A percentile compares a stretch with the other conserved stretches of the same genome.
These are phyloP conservation scores for Carex parvula DNA, from an alignment of 176 grass and related monocot genomes.

Conservation along the genomic window DNA sequence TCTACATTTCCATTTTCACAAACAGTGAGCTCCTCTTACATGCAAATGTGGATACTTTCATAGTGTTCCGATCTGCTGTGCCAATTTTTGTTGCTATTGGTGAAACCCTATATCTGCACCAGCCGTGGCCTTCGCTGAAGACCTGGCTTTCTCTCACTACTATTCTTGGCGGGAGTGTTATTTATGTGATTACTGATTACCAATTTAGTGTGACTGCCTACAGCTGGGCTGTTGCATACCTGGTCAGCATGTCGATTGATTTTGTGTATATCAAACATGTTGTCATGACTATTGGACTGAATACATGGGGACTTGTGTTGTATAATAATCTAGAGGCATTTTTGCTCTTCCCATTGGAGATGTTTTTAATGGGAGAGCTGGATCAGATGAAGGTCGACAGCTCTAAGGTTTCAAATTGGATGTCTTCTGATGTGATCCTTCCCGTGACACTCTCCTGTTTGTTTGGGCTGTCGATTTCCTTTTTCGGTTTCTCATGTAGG, in stretches of 20 bases:
- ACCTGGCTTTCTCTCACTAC: constrained; percentile 52
- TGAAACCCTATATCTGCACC: constrained; percentile 53
- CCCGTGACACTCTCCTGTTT: constrained; percentile 57
- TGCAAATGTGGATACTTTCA: constrained; percentile 73
- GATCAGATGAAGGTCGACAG: constrained; percentile 48
- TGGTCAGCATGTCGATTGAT: constrained; percentile 62
- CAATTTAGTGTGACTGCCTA: constrained; percentile 59
- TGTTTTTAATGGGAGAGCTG: constrained; percentile 51
- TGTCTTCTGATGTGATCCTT: constrained; percentile 46
- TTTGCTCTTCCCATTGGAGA: constrained; percentile 47
- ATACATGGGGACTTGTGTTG: constrained; percentile 68
- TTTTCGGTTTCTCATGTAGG: constrained; percentile 74
- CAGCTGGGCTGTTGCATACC: constrained; percentile 59
- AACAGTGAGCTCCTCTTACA: constrained; percentile 66
- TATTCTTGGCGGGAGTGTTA: constrained; percentile 54
- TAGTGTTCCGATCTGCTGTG: constrained; percentile 59
- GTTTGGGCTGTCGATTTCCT: constrained; percentile 72
- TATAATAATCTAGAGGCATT: constrained; percentile 69
- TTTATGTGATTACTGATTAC: constrained; percentile 62
- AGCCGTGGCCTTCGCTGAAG: constrained; percentile 55
- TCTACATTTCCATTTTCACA: constrained; percentile 78
- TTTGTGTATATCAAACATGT: constrained; percentile 85
- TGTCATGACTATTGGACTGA: constrained; percentile 62
- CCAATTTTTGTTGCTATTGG: constrained; percentile 61
- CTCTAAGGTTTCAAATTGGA: constrained; percentile 48